Evolutionary conservation across 306 rosid species (phyloP).

Genomic region (Begonia loranthoides): DNA sequence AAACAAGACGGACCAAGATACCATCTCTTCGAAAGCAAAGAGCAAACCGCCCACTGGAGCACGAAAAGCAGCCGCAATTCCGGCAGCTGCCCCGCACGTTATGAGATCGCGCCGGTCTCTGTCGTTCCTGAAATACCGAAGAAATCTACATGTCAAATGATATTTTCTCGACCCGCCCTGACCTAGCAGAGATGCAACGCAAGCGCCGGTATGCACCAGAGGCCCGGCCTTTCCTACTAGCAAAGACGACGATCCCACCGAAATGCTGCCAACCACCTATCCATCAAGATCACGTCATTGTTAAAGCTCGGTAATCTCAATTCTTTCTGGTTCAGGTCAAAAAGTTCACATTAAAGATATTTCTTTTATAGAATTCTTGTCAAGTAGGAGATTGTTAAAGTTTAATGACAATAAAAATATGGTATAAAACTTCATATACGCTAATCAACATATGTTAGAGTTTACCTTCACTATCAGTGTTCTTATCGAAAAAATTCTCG

Average conservation of each 20-base stretch:
- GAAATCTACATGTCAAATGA: background rate
- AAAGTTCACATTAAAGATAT: no score
- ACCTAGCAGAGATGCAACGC: background rate
- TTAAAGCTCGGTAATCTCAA: background rate
- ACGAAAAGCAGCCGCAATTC: conserved; percentile 90
- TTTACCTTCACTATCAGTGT: conserved; percentile 73
- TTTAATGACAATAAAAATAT: conserved; percentile 2
- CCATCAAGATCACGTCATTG: background rate
- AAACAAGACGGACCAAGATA: conserved; percentile 48
- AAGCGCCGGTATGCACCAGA: background rate
- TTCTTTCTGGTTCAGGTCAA: no score
- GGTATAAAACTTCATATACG: no score
- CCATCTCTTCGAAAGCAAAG: conserved; percentile 93
- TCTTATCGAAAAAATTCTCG: conserved; percentile 45
- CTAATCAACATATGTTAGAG: background rate
- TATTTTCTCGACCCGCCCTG: background rate
- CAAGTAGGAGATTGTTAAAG: background rate
- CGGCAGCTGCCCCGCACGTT: conserved; percentile 87
- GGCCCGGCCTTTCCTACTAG: conserved; percentile 15
- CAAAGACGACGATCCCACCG: background rate
- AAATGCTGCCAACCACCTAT: conserved; percentile 24
- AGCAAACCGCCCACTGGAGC: conserved; percentile 94
- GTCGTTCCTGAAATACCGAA: background rate
- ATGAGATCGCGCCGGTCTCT: conserved; percentile 11
- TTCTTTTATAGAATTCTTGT: no score